Percentiles rank a stretch among this genome's conserved stretches.
Evolutionary conservation across 192 early-diverging fungal genomes (phyloP).

Genomic region (Coemansia sp.): DNA sequence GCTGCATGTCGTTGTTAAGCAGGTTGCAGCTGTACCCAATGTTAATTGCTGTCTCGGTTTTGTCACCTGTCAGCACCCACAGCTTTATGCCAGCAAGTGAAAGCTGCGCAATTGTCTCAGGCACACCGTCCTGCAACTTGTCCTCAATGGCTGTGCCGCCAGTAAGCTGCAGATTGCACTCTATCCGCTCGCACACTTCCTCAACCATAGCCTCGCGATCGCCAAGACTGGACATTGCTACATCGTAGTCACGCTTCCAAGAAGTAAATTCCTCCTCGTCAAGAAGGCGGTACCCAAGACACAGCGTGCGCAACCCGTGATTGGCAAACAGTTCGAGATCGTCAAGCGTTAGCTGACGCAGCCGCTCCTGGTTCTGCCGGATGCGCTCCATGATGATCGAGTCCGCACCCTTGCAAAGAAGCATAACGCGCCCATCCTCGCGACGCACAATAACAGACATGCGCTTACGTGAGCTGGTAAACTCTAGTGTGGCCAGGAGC

Average conservation of each 20-base stretch:
- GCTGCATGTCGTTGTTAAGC: slow-evolving; percentile 78
- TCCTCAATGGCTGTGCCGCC: slow-evolving; percentile 99
- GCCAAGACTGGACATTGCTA: slow-evolving; percentile 71
- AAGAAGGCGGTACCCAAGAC: slow-evolving; percentile 76
- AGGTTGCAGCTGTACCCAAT: slow-evolving; percentile 96
- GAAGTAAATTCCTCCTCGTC: slow-evolving; percentile 66
- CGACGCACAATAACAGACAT: slow-evolving; percentile 91
- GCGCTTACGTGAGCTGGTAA: slow-evolving; percentile 93
- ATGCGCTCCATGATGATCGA: slow-evolving; percentile 88
- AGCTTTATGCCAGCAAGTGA: slow-evolving; percentile 88
- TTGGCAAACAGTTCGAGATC: slow-evolving; percentile 88
- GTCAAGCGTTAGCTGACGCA: slow-evolving; percentile 67
- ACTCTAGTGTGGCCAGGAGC: slow-evolving; percentile 78
- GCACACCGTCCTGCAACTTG: slow-evolving; percentile 95
- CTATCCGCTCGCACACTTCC: slow-evolving; percentile 74
- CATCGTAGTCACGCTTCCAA: slow-evolving; percentile 73
- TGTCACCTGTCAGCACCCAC: slow-evolving; percentile 98
- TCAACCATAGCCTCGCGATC: slow-evolving; percentile 85
- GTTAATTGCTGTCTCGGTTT: slow-evolving; percentile 97
- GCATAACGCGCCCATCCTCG: slow-evolving; percentile 70
- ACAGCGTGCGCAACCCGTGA: slow-evolving; percentile 82
- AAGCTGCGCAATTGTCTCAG: slow-evolving; percentile 85
- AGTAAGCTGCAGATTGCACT: slow-evolving; percentile 75
- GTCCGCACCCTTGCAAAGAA: slow-evolving; percentile 95
- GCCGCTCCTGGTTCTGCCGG: slow-evolving; percentile 64